Evolutionary conservation across 2,329 filamentous ascomycete species (phyloP), one percentile per base, ranked within the genome.

Genomic region (Aspergillus felis): DNA sequence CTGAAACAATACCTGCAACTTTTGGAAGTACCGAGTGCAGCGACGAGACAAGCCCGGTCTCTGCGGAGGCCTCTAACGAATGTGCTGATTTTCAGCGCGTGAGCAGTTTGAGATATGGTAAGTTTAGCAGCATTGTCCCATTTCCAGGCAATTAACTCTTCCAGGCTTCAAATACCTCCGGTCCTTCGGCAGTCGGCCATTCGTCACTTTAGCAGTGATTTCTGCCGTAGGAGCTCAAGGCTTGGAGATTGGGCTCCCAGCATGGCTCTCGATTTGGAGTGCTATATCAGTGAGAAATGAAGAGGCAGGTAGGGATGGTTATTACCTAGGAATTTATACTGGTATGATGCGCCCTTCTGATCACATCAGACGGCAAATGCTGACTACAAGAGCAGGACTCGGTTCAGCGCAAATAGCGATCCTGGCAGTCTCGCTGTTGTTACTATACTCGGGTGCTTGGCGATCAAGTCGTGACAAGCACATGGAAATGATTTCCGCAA

Each of bases 191-290:
- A 28, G 50, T 53, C 35, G 56, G 48, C 28, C 53, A 28, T 58
- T 53, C 24, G 28, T 58, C 20, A 22, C 42, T 9, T 48, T 53
- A 14, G 42, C 49, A 20, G 17, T 50, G 41, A 10, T 56, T 12
- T 48, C 35, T 28, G 48, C 50, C 17, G 49, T 55, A 8, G 35
- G 10, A 5, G 58, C 58, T 22, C 58, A 60, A 44, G 55, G 52
- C 2, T 49, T 60, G 56, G 58, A 60, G 8, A 58, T 60, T 9
- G 42, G 35, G 8, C 20, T 60, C 25, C 56, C 58, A 41, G 38
- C 47, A 28, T 60, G 58, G 58, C 58, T 60, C n/a, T 54, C 58
- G 12, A 22, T 58, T 24, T 60, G 58, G 58, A 60, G 51, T 28
- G 50, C 28, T 25, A 46, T 51, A 25, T 51, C 29, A n/a, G 24